Conservation (phyloP, 306 rosid genomes). For the Parietaria judaica region DNA sequence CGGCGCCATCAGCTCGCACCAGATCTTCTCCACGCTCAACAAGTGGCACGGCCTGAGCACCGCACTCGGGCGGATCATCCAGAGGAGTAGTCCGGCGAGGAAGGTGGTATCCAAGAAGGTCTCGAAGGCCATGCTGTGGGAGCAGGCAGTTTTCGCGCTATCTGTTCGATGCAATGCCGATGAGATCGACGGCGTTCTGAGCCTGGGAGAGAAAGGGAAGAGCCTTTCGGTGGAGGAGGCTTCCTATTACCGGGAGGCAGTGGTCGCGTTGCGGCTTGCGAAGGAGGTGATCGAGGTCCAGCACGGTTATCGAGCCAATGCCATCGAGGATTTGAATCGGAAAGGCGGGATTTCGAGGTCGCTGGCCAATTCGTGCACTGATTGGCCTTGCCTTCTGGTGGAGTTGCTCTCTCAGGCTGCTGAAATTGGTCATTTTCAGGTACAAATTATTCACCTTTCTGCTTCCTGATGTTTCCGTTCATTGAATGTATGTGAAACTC, state of each 20-base stretch:
- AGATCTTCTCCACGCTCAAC: conserved; percentile 48
- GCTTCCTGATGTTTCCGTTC: neutral
- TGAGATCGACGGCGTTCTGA: conserved; percentile 52
- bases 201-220: conserved; percentile 33
- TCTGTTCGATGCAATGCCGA: conserved; percentile 39
- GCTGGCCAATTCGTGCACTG: conserved; percentile 62
- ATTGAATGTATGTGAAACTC: neutral
- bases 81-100: conserved; percentile 13
- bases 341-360: conserved; percentile 55
- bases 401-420: conserved; percentile 88
- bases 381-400: conserved; percentile 86
- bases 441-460: conserved; percentile 10
- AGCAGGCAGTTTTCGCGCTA: conserved; percentile 47
- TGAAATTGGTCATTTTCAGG: conserved; percentile 90
- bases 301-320: conserved; percentile 63
- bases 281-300: conserved; percentile 61
- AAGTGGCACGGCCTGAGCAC: conserved; percentile 61
- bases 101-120: conserved; percentile 24
- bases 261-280: conserved; percentile 62
- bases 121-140: conserved; percentile 59
- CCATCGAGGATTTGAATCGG: conserved; percentile 61
- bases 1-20: conserved; percentile 64
- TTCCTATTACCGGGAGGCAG: conserved; percentile 60
- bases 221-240: conserved; percentile 57
- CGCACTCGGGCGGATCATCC: conserved; percentile 43